phyloP scores from a whole-genome alignment of 352 stramenopile genomes.

The Phytophthora hybrid region DNA sequence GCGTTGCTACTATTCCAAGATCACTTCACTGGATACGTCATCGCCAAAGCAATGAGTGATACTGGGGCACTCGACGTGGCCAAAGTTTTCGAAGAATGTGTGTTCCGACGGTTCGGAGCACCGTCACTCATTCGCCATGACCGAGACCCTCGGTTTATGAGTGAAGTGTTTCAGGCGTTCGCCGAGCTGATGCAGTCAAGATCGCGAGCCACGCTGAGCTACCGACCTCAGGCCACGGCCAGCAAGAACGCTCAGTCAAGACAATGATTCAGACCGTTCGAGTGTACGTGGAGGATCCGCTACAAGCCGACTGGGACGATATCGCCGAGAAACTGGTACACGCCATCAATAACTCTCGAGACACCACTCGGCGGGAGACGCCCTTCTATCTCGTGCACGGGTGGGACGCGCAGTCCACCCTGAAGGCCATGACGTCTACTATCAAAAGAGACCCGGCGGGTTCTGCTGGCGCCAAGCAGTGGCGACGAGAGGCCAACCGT shows the following conservation, averaged over 20 bases:
- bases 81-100: conserved; percentile 3
- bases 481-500: background rate
- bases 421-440: background rate
- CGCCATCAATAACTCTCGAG: too few relatives aligned
- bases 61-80: background rate
- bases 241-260: too few relatives aligned
- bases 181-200: too few relatives aligned
- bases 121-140: background rate
- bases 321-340: background rate
- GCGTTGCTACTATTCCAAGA: conserved; percentile 10
- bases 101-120: background rate
- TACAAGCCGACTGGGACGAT: background rate
- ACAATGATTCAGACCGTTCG: background rate
- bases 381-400: background rate
- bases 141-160: background rate
- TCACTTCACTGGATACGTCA: background rate
- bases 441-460: background rate
- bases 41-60: background rate
- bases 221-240: too few relatives aligned
- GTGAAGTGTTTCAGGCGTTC: too few relatives aligned
- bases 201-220: too few relatives aligned
- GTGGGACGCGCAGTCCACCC: background rate
- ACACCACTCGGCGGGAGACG: background rate
- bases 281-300: background rate
- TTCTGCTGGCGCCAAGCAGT: background rate